A percentile compares a stretch with the other conserved stretches of the same genome.
phyloP scores from a whole-genome alignment of 176 grass and related monocot species.

The Secale cereale region DNA sequence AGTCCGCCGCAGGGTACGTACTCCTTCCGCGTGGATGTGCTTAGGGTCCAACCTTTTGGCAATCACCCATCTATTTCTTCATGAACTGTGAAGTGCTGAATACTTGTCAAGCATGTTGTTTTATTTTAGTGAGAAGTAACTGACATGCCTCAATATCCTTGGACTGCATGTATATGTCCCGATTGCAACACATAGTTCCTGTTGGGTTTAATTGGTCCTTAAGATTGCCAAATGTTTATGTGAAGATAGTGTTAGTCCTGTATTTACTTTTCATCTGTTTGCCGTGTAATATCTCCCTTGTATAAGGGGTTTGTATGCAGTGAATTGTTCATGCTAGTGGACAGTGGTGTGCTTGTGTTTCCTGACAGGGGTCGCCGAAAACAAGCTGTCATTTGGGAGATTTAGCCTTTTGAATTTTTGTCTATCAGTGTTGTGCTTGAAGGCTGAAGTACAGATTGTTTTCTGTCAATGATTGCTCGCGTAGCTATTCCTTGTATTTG shows the following conservation, averaged over 20 bases:
- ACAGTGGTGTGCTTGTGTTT: not conserved
- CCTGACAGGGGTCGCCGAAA: not conserved
- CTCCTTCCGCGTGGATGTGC: too few relatives aligned
- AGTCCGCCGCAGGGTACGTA: conserved; percentile 67
- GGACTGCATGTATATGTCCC: too few relatives aligned
- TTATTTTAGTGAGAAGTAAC: too few relatives aligned
- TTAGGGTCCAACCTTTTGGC: too few relatives aligned
- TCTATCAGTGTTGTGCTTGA: not conserved
- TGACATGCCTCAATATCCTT: not conserved
- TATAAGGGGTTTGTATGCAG: not conserved
- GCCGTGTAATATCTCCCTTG: too few relatives aligned
- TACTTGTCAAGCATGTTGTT: too few relatives aligned
- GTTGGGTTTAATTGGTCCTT: conserved; percentile 23
- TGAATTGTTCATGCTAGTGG: not conserved
- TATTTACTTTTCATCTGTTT: not conserved
- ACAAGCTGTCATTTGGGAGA: not conserved
- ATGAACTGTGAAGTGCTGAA: too few relatives aligned
- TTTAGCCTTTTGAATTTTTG: not conserved
- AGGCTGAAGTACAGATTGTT: not conserved
- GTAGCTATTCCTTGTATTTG: not conserved
- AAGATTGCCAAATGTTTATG: not conserved
- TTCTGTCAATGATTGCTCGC: not conserved
- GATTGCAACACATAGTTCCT: not conserved
- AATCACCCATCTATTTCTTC: too few relatives aligned
- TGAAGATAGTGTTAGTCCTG: not conserved